phyloP scores from a whole-genome alignment of 2,329 filamentous ascomycete genomes.

The Fusarium virguliforme region DNA sequence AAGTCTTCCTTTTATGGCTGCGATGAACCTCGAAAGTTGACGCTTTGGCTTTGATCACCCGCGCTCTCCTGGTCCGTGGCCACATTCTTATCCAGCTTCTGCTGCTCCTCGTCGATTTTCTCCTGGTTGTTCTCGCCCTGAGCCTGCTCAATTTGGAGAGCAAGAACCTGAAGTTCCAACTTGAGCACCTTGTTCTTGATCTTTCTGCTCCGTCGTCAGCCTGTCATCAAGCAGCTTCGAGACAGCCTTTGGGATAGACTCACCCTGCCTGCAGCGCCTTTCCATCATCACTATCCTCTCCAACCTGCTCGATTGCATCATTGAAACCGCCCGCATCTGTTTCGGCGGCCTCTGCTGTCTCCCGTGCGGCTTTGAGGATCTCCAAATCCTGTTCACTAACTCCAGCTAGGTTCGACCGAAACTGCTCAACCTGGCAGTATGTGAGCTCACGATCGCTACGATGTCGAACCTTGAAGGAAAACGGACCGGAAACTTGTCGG shows the following conservation, averaged over 20 bases:
- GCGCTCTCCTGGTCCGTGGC: constrained; percentile 55
- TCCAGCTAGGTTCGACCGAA: constrained; percentile 58
- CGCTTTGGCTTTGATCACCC: constrained; percentile 56
- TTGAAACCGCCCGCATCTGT: constrained; percentile 64
- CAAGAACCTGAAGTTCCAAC: constrained; percentile 67
- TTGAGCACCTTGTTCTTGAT: constrained; percentile 76
- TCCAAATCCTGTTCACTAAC: constrained; percentile 65
- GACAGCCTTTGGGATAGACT: background rate
- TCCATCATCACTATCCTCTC: constrained; percentile 58
- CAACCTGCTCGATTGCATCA: constrained; percentile 62
- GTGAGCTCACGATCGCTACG: constrained; percentile 13
- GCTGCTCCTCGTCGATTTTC: constrained; percentile 64
- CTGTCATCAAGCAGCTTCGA: background rate
- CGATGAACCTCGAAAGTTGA: constrained; percentile 53
- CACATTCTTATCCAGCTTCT: constrained; percentile 70
- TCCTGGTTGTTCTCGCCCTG: constrained; percentile 62
- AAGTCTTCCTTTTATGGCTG: constrained; percentile 14
- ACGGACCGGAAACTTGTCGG: constrained; percentile 68
- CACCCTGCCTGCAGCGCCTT: constrained; percentile 65
- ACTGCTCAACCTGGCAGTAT: constrained; percentile 20
- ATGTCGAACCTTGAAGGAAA: constrained; percentile 34
- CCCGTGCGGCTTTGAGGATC: constrained; percentile 66
- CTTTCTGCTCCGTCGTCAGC: constrained; percentile 55
- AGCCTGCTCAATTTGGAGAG: constrained; percentile 67
- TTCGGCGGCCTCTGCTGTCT: constrained; percentile 70